These are phyloP conservation scores for Globisporangium echinulatum DNA, from an alignment of 352 stramenopile genomes.

Conservation along the genomic window DNA sequence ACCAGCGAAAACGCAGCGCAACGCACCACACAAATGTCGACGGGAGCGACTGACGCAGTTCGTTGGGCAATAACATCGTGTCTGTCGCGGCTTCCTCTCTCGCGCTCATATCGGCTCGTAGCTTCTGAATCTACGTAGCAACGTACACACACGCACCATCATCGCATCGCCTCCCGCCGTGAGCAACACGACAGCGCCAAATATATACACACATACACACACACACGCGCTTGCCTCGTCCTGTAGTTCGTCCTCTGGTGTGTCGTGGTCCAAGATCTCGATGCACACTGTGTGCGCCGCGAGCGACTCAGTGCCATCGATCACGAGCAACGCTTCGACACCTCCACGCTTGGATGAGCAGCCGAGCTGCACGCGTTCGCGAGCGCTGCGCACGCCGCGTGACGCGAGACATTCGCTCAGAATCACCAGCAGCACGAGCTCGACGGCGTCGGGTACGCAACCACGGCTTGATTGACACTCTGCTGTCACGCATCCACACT, in stretches of 20 bases:
- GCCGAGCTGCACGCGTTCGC: background rate
- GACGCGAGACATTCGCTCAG: constrained; percentile 6
- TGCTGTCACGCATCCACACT: background rate
- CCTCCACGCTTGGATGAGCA: constrained; percentile 1
- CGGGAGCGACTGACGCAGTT: constrained; percentile 5
- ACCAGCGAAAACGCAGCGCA: too few species aligned
- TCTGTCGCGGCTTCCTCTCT: background rate
- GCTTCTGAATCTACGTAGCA: background rate
- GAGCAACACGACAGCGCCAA: too few species aligned
- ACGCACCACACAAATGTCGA: constrained; percentile 22
- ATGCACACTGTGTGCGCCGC: background rate
- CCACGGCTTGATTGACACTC: background rate
- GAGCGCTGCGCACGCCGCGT: constrained; percentile 1
- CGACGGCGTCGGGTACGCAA: background rate
- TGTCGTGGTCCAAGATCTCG: background rate
- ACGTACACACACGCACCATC: background rate
- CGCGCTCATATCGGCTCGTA: background rate
- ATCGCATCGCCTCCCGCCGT: too few species aligned
- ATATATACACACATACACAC: background rate
- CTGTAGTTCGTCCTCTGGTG: constrained; percentile 6
- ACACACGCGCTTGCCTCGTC: constrained; percentile 2
- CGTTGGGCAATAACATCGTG: background rate
- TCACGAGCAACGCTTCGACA: background rate
- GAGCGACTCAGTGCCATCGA: background rate
- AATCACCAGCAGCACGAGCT: constrained; percentile 8